Percentiles rank a stretch among this genome's conserved stretches.
Evolutionary conservation across 495 filamentous ascomycete species (phyloP).

Genomic region (Trichoderma reesei): DNA sequence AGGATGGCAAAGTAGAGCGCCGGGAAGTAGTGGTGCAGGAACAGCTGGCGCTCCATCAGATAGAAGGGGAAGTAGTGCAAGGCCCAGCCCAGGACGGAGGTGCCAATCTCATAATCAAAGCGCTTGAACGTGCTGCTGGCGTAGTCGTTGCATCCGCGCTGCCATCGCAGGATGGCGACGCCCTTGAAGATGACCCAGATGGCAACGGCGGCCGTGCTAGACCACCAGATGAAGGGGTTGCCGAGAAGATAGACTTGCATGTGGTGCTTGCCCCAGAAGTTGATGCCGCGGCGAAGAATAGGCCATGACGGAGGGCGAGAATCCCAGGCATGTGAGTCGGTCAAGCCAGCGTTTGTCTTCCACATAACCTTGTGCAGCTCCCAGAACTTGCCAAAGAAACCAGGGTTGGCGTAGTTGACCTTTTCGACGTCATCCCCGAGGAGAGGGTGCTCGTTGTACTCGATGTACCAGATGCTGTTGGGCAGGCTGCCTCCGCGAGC

Average conservation of each 20-base stretch:
- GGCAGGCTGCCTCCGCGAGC: constrained; percentile 86
- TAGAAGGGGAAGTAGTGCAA: constrained; percentile 98
- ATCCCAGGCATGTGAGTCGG: constrained; percentile 96
- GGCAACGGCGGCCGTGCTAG: constrained; percentile 67
- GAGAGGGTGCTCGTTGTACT: constrained; percentile 73
- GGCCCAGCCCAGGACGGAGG: constrained; percentile 79
- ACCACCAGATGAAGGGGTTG: constrained; percentile 94
- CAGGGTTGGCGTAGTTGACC: constrained; percentile 90
- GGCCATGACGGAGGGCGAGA: constrained; percentile 93
- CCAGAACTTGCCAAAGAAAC: constrained; percentile 98
- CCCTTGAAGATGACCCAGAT: constrained; percentile 78
- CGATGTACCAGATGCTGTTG: constrained; percentile 95
- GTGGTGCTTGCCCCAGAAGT: constrained; percentile 95
- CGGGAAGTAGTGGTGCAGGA: constrained; percentile 84
- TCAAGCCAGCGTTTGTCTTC: constrained; percentile 92
- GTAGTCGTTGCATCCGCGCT: constrained; percentile 85
- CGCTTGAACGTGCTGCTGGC: constrained; percentile 71
- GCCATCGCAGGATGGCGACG: constrained; percentile 83
- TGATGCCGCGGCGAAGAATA: constrained; percentile 86
- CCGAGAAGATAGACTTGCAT: constrained; percentile 95
- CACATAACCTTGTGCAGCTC: constrained; percentile 99
- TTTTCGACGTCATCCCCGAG: constrained; percentile 69
- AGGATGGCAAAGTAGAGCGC: constrained; percentile 93
- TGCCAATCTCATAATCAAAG: constrained; percentile 95
- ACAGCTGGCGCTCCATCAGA: constrained; percentile 89